Evolutionary conservation across 257 asterid genomes (phyloP).

Genomic region (Solanum pimpinellifolium): DNA sequence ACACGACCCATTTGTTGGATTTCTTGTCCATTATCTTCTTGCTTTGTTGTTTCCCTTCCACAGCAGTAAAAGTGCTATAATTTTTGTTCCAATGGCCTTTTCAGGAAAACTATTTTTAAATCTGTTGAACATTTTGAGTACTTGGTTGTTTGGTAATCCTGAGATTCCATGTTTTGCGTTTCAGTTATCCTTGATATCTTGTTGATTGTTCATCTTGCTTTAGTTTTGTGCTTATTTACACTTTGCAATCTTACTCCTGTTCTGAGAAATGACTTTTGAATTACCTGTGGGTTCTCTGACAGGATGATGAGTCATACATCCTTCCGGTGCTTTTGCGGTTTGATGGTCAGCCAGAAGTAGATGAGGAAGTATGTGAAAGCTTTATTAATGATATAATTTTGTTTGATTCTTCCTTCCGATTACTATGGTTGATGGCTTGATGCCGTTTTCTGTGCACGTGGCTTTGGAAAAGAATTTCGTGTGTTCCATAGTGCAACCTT

Average conservation of each 20-base stretch:
- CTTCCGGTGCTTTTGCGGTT: slow-evolving; percentile 84
- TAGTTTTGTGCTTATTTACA: not conserved
- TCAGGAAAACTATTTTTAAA: not conserved
- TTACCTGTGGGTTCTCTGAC: not conserved
- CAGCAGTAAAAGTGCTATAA: not conserved
- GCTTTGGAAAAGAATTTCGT: not conserved
- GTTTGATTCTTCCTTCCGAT: not conserved
- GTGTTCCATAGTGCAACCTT: not conserved
- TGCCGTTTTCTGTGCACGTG: not conserved
- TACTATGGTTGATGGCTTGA: not conserved
- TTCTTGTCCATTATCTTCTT: not conserved
- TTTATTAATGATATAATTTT: not conserved
- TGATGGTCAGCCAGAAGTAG: slow-evolving; percentile 93
- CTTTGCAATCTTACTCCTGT: not conserved
- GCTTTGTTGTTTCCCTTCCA: not conserved
- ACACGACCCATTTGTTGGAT: not conserved
- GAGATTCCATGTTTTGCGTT: not conserved
- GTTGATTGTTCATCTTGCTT: not conserved
- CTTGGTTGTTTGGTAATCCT: not conserved
- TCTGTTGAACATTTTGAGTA: not conserved
- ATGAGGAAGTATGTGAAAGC: slow-evolving; percentile 63
- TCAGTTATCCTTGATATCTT: not conserved
- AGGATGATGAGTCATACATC: slow-evolving; percentile 90
- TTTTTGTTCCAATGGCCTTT: not conserved
- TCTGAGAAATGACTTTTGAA: not conserved